A percentile compares a stretch with the other conserved stretches of the same genome.
Evolutionary conservation across 2,329 filamentous ascomycete genomes (phyloP).

Genomic region (Penicillium sp.): DNA sequence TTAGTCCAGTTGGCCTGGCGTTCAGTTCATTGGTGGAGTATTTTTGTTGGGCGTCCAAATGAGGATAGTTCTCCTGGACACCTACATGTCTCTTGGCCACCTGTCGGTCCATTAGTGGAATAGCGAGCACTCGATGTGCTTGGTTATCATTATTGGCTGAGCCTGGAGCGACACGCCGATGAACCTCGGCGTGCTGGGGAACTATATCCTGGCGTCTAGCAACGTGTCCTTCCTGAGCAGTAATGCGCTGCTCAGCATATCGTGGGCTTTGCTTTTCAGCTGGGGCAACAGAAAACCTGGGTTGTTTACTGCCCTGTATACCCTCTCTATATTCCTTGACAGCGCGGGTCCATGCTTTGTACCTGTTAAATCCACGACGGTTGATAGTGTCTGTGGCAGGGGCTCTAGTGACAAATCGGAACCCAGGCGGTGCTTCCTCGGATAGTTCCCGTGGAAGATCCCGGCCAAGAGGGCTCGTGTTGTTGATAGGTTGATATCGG

Average conservation of each 20-base stretch:
- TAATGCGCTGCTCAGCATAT: constrained; percentile 21
- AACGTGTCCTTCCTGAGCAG: constrained; percentile 19
- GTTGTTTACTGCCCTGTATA: constrained; percentile 20
- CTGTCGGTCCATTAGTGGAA: constrained; percentile 12
- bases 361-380: constrained; percentile 48
- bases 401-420: constrained; percentile 36
- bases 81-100: constrained; percentile 15
- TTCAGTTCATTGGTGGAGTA: constrained; percentile 11
- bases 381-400: constrained; percentile 39
- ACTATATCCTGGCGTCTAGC: constrained; percentile 12
- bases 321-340: constrained; percentile 41
- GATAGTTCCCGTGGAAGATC: constrained; percentile 30
- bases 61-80: constrained; percentile 13
- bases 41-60: constrained; percentile 12
- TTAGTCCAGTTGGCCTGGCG: constrained; percentile 25
- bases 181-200: constrained; percentile 13
- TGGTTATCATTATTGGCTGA: constrained; percentile 15
- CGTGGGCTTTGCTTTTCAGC: constrained; percentile 20
- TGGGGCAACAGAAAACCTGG: constrained; percentile 6
- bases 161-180: constrained; percentile 17
- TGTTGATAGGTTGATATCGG: constrained; percentile 32
- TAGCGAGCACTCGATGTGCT: constrained; percentile 8
- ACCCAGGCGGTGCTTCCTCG: constrained; percentile 39
- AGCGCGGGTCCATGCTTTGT: constrained; percentile 49
- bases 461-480: constrained; percentile 20